A percentile compares a stretch with the other conserved stretches of the same genome.
phyloP scores from a whole-genome alignment of 257 asterid genomes.

The Fraxinus excelsior region DNA sequence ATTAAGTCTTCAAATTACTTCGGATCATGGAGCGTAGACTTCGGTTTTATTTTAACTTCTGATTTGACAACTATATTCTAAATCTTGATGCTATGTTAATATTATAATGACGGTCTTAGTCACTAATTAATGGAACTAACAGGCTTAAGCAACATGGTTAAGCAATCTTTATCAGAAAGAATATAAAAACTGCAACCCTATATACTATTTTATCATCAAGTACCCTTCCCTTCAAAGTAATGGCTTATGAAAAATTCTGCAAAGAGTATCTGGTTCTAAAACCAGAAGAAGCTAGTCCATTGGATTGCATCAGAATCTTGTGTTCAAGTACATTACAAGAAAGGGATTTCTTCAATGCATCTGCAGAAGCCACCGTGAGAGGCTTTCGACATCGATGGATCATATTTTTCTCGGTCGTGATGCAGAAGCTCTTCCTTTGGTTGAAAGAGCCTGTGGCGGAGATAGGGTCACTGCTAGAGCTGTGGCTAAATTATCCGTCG shows the following conservation, averaged over 20 bases:
- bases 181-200: background rate
- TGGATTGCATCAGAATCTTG: slow-evolving; percentile 46
- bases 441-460: slow-evolving; percentile 47
- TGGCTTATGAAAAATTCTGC: slow-evolving; percentile 35
- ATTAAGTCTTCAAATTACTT: background rate
- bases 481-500: slow-evolving; percentile 43
- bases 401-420: slow-evolving; percentile 49
- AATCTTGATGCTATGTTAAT: slow-evolving; percentile 11
- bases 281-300: slow-evolving; percentile 44
- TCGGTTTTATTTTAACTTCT: background rate
- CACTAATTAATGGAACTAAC: background rate
- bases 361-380: slow-evolving; percentile 15
- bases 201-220: slow-evolving; percentile 26
- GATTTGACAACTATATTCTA: slow-evolving; percentile 1
- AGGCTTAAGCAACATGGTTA: background rate
- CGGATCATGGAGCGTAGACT: background rate
- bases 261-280: slow-evolving; percentile 42
- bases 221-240: slow-evolving; percentile 15
- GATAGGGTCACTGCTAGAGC: slow-evolving; percentile 45
- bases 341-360: slow-evolving; percentile 32
- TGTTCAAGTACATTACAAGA: slow-evolving; percentile 40
- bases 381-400: slow-evolving; percentile 55
- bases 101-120: slow-evolving; percentile 5
- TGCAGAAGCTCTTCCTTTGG: slow-evolving; percentile 40
- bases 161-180: background rate